phyloP scores from a whole-genome alignment of 2,329 filamentous ascomycete genomes.

The Sporothrix brasiliensis region DNA sequence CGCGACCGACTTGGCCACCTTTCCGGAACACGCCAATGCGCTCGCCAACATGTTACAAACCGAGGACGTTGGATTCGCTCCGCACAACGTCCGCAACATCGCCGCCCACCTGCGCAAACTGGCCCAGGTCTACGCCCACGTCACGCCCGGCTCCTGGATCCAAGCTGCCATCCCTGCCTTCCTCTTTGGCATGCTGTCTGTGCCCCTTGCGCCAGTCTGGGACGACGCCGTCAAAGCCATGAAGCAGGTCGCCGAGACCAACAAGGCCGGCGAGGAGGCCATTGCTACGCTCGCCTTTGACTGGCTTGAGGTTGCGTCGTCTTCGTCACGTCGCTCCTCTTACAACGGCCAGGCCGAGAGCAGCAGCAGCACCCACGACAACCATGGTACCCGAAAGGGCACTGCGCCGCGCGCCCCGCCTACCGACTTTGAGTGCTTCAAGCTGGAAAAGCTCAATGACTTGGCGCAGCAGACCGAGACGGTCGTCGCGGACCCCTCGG shows the following conservation, averaged over 20 bases:
- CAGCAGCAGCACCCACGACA: slow-evolving; percentile 20
- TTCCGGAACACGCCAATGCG: slow-evolving; percentile 53
- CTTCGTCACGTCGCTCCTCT: slow-evolving; percentile 50
- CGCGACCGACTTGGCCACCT: slow-evolving; percentile 55
- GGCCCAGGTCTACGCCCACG: slow-evolving; percentile 62
- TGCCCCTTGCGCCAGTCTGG: slow-evolving; percentile 84
- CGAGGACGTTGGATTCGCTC: slow-evolving; percentile 75
- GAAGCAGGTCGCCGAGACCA: slow-evolving; percentile 69
- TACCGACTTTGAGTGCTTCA: slow-evolving; percentile 84
- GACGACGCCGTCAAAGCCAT: slow-evolving; percentile 78
- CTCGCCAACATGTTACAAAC: slow-evolving; percentile 72
- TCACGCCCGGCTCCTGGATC: slow-evolving; percentile 65
- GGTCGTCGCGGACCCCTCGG: slow-evolving; percentile 56
- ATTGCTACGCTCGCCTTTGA: slow-evolving; percentile 73
- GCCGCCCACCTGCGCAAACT: slow-evolving; percentile 86
- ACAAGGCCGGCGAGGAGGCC: slow-evolving; percentile 69
- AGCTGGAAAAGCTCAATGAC: slow-evolving; percentile 63
- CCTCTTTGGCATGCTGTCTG: slow-evolving; percentile 85
- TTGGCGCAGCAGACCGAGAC: slow-evolving; percentile 56
- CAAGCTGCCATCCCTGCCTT: slow-evolving; percentile 75
- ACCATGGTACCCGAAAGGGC: slow-evolving; percentile 34
- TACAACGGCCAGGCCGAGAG: slow-evolving; percentile 17
- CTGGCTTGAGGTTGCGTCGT: slow-evolving; percentile 69
- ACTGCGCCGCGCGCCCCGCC: slow-evolving; percentile 45
- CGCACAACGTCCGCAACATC: slow-evolving; percentile 75